A percentile compares a stretch with the other conserved stretches of the same genome.
Evolutionary conservation across 192 early-diverging fungal species (phyloP).

Genomic region (Backusella psychrophila): DNA sequence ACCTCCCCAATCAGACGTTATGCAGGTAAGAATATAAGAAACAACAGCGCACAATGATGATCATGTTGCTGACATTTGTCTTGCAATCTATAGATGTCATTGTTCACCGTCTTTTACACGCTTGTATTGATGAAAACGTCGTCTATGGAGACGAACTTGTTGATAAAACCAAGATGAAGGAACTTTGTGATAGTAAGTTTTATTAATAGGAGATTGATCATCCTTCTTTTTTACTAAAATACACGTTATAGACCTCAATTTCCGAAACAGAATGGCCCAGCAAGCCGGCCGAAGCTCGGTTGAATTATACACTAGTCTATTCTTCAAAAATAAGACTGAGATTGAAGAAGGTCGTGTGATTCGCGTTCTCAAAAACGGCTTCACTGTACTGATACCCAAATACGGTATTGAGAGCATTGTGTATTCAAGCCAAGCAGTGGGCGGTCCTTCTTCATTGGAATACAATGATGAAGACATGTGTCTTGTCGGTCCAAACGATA

Average conservation of each 20-base stretch:
- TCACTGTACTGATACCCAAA: slow-evolving; percentile 86
- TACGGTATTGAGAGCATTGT: slow-evolving; percentile 95
- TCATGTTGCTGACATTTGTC: background rate
- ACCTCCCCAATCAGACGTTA: slow-evolving; percentile 99
- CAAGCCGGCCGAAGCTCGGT: slow-evolving; percentile 91
- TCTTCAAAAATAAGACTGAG: slow-evolving; percentile 91
- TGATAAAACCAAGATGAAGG: slow-evolving; percentile 79
- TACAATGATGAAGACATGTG: slow-evolving; percentile 45
- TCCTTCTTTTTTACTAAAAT: background rate
- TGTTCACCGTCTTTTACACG: slow-evolving; percentile 85
- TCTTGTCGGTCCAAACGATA: slow-evolving; percentile 32
- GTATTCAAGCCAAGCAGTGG: slow-evolving; percentile 46
- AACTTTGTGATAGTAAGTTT: slow-evolving; percentile 74
- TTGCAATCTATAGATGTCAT: slow-evolving; percentile 64
- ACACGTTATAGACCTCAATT: slow-evolving; percentile 66
- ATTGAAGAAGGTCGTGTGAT: slow-evolving; percentile 88
- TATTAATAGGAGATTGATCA: background rate
- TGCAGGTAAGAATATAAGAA: slow-evolving; percentile 46
- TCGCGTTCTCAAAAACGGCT: slow-evolving; percentile 93
- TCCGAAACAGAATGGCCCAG: slow-evolving; percentile 95
- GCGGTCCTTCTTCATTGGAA: slow-evolving; percentile 29
- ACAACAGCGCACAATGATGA: background rate
- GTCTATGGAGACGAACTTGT: slow-evolving; percentile 70
- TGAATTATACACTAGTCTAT: slow-evolving; percentile 95
- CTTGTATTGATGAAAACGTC: slow-evolving; percentile 43